Evolutionary conservation across 1,284 basidiomycete genomes (phyloP).

Genomic region (Apiotrichum brassicae): DNA sequence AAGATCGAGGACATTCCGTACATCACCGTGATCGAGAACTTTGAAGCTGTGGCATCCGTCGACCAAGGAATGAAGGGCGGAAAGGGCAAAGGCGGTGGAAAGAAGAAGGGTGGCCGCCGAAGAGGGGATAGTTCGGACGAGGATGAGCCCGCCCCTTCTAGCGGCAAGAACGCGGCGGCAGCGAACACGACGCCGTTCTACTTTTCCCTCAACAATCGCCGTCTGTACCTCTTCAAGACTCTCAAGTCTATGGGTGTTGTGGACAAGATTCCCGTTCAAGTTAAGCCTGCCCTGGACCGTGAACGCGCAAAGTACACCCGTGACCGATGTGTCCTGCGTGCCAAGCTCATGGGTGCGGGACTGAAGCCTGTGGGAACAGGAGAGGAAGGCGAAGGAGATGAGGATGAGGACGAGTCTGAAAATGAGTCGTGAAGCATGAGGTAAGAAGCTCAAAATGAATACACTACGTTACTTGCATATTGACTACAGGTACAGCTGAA

Average conservation of each 20-base stretch:
- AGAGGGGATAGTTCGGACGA: not conserved
- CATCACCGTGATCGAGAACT: constrained; percentile 19
- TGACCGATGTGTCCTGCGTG: constrained; percentile 9
- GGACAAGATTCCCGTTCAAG: constrained; percentile 13
- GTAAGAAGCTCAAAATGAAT: no score
- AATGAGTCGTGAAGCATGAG: no score
- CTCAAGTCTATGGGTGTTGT: constrained; percentile 8
- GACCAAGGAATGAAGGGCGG: not conserved
- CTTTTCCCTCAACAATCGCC: constrained; percentile 18
- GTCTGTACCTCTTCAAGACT: constrained; percentile 16
- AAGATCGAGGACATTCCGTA: constrained; percentile 15
- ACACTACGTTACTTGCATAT: no score
- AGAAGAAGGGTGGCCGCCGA: not conserved
- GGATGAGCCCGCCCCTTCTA: not conserved
- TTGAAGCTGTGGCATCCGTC: not conserved
- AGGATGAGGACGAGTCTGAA: not conserved
- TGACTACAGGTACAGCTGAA: no score
- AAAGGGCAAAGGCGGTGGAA: not conserved
- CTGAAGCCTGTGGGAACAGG: constrained; percentile 3
- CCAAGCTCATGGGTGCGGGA: constrained; percentile 16
- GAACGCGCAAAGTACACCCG: constrained; percentile 14
- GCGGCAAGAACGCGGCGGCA: no score
- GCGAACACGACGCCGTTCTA: constrained; percentile 11
- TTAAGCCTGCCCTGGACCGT: constrained; percentile 19
- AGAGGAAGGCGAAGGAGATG: constrained; percentile 2